Evolutionary conservation across 371 early-diverging fungal genomes (phyloP), one percentile per base, ranked within the genome.

Genomic region (Mortierella sp.): DNA sequence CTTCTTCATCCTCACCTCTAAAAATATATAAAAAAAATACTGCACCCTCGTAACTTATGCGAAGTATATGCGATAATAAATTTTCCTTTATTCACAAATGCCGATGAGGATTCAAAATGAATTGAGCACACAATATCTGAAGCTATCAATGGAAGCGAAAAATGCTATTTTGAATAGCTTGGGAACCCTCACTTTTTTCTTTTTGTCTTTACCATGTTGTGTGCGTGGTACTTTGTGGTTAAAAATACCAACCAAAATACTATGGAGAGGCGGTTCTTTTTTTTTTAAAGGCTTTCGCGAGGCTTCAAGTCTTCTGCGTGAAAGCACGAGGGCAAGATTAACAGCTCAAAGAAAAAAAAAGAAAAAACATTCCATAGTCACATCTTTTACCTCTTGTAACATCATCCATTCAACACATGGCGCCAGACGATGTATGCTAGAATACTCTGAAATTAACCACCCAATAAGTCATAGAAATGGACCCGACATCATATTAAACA

Each of bases 351-450:
- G 40, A 1, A 23, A 23, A 29, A 55, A 55, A 29, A 55, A 55
- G 8, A 2, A 55, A 55, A 55, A 55, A 29, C 26, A 32, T 28
- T 55, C n/a, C n/a, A n/a, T n/a, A 57, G 19, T 31, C 19, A 22
- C 22, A 12, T 47, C 15, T 47, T 19, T 47, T 47, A 13, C 17
- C 5, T 22, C 34, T 31, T 64, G 5, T 32, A 6, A 57, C 57
- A 57, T 57, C 57, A 51, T 31, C 49, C 31, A 31, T 22, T 43
- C 26, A 61, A 42, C 22, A 53, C 49, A 64, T 64, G 64, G 55
- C 64, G 15, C 23, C 53, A 9, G 64, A 64, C 55, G 64, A 64
- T 53, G 64, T 64, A 64, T 37, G 64, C 35, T 32, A 54, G 31
- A 23, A 54, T 31, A 19, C 54, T 13, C 8, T 51, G 51, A 22